Conservation (phyloP, 2,329 filamentous ascomycete species). For the Fusarium tjaetaba region DNA sequence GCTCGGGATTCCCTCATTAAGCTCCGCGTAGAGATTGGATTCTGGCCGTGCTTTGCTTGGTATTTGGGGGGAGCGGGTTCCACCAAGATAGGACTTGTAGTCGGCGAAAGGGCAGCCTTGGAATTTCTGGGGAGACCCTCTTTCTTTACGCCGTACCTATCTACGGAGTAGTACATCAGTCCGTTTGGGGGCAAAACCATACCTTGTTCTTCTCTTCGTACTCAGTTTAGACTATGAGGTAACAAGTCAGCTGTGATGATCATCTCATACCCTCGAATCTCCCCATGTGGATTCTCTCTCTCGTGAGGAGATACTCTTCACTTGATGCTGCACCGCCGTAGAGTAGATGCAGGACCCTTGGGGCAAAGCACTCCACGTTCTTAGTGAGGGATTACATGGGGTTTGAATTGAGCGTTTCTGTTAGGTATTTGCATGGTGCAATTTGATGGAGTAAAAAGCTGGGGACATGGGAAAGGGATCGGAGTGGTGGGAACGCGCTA, state of each 20-base stretch:
- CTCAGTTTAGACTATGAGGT: background rate
- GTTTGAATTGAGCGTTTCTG: constrained; percentile 1
- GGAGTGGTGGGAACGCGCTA: constrained; percentile 19
- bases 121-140: constrained; percentile 28
- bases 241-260: constrained; percentile 1
- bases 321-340: background rate
- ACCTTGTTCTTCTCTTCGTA: constrained; percentile 5
- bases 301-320: background rate
- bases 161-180: background rate
- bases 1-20: constrained; percentile 38
- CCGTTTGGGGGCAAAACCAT: constrained; percentile 24
- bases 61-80: constrained; percentile 19
- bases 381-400: background rate
- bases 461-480: constrained; percentile 7
- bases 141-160: background rate
- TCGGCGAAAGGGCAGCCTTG: constrained; percentile 24
- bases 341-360: background rate
- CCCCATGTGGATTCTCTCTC: background rate
- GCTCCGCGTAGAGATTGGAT: constrained; percentile 22
- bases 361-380: background rate
- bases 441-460: constrained; percentile 34
- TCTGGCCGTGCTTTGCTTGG: constrained; percentile 7
- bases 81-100: constrained; percentile 15
- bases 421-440: constrained; percentile 24
- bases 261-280: background rate